A percentile compares a stretch with the other conserved stretches of the same genome.
phyloP scores from a whole-genome alignment of 2,329 filamentous ascomycete genomes.

The Arachnomyces sp. region DNA sequence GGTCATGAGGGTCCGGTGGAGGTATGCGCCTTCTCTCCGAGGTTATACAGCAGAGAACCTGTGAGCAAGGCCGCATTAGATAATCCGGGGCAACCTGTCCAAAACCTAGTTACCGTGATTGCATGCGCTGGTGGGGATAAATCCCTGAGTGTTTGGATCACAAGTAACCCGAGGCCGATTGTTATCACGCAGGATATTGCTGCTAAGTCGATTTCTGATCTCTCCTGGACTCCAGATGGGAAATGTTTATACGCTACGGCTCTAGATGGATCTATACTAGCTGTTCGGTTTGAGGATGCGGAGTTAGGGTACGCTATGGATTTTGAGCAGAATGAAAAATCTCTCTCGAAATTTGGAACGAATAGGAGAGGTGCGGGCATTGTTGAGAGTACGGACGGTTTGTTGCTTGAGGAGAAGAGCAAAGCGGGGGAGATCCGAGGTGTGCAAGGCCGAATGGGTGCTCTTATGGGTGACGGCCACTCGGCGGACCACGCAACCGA shows the following conservation, averaged over 20 bases:
- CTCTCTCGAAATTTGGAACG: slow-evolving; percentile 84
- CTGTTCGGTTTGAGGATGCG: slow-evolving; percentile 71
- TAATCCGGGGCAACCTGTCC: slow-evolving; percentile 30
- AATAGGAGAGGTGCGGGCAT: slow-evolving; percentile 84
- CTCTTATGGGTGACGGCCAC: slow-evolving; percentile 83
- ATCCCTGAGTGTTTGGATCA: slow-evolving; percentile 95
- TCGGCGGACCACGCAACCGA: slow-evolving; percentile 48
- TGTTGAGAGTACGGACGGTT: slow-evolving; percentile 81
- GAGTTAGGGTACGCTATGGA: slow-evolving; percentile 86
- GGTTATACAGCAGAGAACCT: slow-evolving; percentile 72
- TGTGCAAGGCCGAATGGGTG: slow-evolving; percentile 92
- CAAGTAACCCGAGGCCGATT: slow-evolving; percentile 83
- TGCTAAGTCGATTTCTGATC: slow-evolving; percentile 85
- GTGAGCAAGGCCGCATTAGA: slow-evolving; percentile 38
- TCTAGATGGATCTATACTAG: slow-evolving; percentile 80
- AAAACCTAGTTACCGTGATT: slow-evolving; percentile 74
- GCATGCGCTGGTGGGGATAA: slow-evolving; percentile 96
- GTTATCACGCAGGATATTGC: slow-evolving; percentile 84
- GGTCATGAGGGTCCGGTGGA: slow-evolving; percentile 96
- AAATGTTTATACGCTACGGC: slow-evolving; percentile 79
- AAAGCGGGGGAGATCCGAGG: slow-evolving; percentile 84
- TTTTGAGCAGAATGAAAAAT: slow-evolving; percentile 83
- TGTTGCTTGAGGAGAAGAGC: slow-evolving; percentile 82
- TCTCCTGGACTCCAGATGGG: slow-evolving; percentile 90
- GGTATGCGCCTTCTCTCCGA: slow-evolving; percentile 92